Evolutionary conservation across 1,139 yeast species (phyloP).

Genomic region (Saccharomyces hybrid): DNA sequence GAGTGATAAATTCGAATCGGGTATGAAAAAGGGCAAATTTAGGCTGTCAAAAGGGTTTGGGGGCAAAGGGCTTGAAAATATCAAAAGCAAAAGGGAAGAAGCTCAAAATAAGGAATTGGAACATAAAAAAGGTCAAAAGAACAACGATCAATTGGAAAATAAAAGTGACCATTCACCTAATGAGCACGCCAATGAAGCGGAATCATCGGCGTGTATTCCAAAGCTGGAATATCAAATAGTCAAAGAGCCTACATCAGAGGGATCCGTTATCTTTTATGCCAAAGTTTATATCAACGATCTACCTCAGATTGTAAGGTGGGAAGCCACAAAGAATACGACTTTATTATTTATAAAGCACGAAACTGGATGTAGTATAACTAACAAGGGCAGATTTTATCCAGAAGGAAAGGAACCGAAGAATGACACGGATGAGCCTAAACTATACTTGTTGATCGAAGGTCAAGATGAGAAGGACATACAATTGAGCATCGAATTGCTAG

Average conservation of each 20-base stretch:
- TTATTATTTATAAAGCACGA: slow-evolving; percentile 60
- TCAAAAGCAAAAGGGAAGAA: slow-evolving; percentile 61
- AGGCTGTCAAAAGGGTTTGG: slow-evolving; percentile 76
- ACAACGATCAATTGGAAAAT: slow-evolving; percentile 24
- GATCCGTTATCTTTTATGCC: slow-evolving; percentile 59
- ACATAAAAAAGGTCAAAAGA: slow-evolving; percentile 31
- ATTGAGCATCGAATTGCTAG: slow-evolving; percentile 58
- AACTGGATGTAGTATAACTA: slow-evolving; percentile 73
- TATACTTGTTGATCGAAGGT: slow-evolving; percentile 76
- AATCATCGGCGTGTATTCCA: slow-evolving; percentile 56
- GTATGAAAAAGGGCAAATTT: slow-evolving; percentile 63
- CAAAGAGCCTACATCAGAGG: slow-evolving; percentile 34
- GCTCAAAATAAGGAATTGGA: slow-evolving; percentile 46
- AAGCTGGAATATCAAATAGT: slow-evolving; percentile 35
- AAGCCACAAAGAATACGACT: slow-evolving; percentile 63
- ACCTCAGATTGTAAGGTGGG: slow-evolving; percentile 81
- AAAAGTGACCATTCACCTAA: slow-evolving; percentile 18
- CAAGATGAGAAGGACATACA: slow-evolving; percentile 55
- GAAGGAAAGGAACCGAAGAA: slow-evolving; percentile 41
- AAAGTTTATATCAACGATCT: slow-evolving; percentile 73
- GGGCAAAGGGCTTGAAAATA: slow-evolving; percentile 81
- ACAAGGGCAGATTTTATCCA: slow-evolving; percentile 72
- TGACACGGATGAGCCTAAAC: slow-evolving; percentile 57
- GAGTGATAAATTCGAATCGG: slow-evolving; percentile 50
- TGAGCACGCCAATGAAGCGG: slow-evolving; percentile 32